A percentile compares a stretch with the other conserved stretches of the same genome.
phyloP scores from a whole-genome alignment of 1,284 basidiomycete genomes.

The Cryptococcus floricola region DNA sequence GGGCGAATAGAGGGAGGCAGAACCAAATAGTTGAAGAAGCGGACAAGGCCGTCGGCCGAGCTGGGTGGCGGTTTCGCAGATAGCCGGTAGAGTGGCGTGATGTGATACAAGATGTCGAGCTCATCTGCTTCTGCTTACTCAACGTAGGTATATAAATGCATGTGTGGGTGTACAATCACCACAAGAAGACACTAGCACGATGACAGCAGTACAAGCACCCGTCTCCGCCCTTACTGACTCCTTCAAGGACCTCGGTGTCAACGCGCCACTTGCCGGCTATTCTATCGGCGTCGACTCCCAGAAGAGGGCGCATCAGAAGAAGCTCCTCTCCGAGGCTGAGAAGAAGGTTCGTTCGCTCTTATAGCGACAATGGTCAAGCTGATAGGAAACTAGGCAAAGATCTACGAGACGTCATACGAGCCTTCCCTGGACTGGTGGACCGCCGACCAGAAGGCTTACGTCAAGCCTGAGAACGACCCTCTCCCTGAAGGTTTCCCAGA shows the following conservation, averaged over 20 bases:
- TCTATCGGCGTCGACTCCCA: not conserved
- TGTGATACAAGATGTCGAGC: too few relatives aligned
- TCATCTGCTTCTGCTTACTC: too few relatives aligned
- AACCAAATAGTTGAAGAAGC: too few relatives aligned
- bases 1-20: too few relatives aligned
- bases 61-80: too few relatives aligned
- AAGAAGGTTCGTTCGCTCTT: conserved; percentile 6
- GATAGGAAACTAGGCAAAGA: conserved; percentile 3
- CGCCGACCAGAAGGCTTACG: conserved; percentile 16
- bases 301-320: not conserved
- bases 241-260: not conserved
- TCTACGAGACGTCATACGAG: conserved; percentile 24
- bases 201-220: conserved; percentile 5
- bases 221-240: conserved; percentile 6
- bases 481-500: conserved; percentile 23
- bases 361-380: not conserved
- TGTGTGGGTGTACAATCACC: too few relatives aligned
- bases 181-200: not conserved
- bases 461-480: conserved; percentile 17
- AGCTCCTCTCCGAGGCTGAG: conserved; percentile 2
- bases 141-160: too few relatives aligned
- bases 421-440: conserved; percentile 23
- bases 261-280: not conserved
- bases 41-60: too few relatives aligned
- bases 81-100: too few relatives aligned